Base-by-base conservation (phyloP, 75 land plant species). In the Ceratopteris richardii region DNA sequence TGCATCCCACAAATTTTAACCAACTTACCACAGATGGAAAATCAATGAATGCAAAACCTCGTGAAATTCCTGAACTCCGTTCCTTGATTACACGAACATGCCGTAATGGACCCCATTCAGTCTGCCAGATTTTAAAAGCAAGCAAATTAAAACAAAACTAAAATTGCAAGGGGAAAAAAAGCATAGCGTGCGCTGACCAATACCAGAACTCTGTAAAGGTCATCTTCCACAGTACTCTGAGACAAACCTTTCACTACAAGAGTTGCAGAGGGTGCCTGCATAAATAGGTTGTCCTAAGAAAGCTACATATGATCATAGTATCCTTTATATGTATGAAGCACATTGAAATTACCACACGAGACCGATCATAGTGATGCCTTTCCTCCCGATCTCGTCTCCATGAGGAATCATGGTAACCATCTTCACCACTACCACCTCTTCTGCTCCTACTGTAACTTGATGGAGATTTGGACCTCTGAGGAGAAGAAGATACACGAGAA, bases 11-110 rank as follows among this genome's bases (percentile, higher is more conserved):
- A 57, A 57, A 33, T 57, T 12, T 58, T 18, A 17, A 22, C 39
- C 50, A 46, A 52, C 65, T 61, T 77, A 95, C 99, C 88, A 91
- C 81, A 39, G 88, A 77, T 50, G 93, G 92, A 58, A 95, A 95
- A 72, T 95, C 99, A 52, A 95, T 77, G 58, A 95, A 95, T n/a
- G 99, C 99, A 82, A 95, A 95, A 56, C 99, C 99, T 33, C 97
- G 83, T 50, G 99, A 90, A 23, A 77, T 66, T 21, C 97, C 97
- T 57, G 99, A 87, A 66, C 46, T 78, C 60, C 97, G 62, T 65
- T 95, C 99, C 73, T 84, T 95, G 7, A 95, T 95, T 22, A 95
- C 93, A 58, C 99, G 99, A 25, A 95, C 89, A 80, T 95, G 92
- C 9, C 80, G 84, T 53, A 95, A 75, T 12, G 99, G 99, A n/a